Conservation (phyloP, 495 filamentous ascomycete species). For the Neohortaea acidophila region DNA sequence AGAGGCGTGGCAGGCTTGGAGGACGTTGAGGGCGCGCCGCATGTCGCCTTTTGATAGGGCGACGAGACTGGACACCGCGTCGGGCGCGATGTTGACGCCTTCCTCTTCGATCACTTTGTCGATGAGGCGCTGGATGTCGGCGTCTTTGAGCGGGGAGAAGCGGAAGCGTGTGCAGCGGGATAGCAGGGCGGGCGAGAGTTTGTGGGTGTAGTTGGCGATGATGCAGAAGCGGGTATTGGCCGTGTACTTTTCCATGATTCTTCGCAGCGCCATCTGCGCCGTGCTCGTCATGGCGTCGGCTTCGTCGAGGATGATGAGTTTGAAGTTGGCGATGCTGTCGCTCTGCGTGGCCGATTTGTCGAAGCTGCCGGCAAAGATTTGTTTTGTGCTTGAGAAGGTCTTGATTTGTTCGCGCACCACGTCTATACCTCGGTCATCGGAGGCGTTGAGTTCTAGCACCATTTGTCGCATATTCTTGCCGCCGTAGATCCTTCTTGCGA, state of each 20-base stretch:
- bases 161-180: conserved; percentile 90
- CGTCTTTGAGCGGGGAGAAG: conserved; percentile 83
- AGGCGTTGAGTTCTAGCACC: conserved; percentile 94
- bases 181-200: conserved; percentile 84
- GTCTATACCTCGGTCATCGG: conserved; percentile 94
- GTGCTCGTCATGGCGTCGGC: conserved; percentile 96
- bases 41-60: conserved; percentile 88
- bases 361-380: conserved; percentile 38
- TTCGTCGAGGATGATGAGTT: conserved; percentile 95
- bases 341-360: conserved; percentile 34
- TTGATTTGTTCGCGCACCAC: conserved; percentile 98
- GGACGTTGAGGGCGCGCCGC: conserved; percentile 83
- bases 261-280: conserved; percentile 88
- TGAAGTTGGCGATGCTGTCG: conserved; percentile 55
- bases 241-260: conserved; percentile 99
- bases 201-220: conserved; percentile 98
- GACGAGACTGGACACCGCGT: conserved; percentile 68
- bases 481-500: conserved; percentile 87
- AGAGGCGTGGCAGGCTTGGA: conserved; percentile 91
- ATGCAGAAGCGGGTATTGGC: conserved; percentile 97
- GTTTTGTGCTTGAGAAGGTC: conserved; percentile 80
- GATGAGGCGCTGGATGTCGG: conserved; percentile 65
- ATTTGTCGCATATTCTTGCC: conserved; percentile 87
- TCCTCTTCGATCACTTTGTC: conserved; percentile 86
- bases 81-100: conserved; percentile 60